phyloP scores from a whole-genome alignment of 306 rosid species.

The Trifolium pratense region DNA sequence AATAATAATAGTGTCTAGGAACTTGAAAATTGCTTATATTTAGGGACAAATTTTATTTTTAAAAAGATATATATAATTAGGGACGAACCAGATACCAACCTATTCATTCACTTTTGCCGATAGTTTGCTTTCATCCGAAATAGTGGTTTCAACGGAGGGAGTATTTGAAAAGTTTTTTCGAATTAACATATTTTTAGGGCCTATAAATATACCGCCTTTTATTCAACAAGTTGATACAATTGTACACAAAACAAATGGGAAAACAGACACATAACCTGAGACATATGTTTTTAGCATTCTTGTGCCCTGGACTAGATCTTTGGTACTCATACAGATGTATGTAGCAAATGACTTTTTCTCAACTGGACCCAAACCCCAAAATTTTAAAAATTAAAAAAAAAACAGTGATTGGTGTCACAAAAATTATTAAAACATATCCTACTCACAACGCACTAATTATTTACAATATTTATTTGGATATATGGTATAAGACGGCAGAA shows the following conservation, averaged over 20 bases:
- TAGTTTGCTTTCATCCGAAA: too few species aligned
- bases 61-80: too few species aligned
- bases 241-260: background rate
- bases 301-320: background rate
- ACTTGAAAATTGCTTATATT: too few species aligned
- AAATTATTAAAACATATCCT: background rate
- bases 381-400: background rate
- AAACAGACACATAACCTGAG: background rate
- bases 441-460: slow-evolving; percentile 7
- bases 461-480: slow-evolving; percentile 19
- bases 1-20: too few species aligned
- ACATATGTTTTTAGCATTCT: background rate
- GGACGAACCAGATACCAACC: too few species aligned
- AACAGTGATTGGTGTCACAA: background rate
- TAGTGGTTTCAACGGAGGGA: too few species aligned
- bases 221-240: background rate
- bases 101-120: too few species aligned
- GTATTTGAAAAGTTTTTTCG: too few species aligned
- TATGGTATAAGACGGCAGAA: slow-evolving; percentile 5
- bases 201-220: too few species aligned
- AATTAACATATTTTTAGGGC: too few species aligned
- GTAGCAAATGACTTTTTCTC: slow-evolving; percentile 1
- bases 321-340: background rate
- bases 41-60: too few species aligned
- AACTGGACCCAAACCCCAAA: background rate